Conservation (phyloP, 768 basidiomycete genomes). For the Xerocomellus dryophilus region DNA sequence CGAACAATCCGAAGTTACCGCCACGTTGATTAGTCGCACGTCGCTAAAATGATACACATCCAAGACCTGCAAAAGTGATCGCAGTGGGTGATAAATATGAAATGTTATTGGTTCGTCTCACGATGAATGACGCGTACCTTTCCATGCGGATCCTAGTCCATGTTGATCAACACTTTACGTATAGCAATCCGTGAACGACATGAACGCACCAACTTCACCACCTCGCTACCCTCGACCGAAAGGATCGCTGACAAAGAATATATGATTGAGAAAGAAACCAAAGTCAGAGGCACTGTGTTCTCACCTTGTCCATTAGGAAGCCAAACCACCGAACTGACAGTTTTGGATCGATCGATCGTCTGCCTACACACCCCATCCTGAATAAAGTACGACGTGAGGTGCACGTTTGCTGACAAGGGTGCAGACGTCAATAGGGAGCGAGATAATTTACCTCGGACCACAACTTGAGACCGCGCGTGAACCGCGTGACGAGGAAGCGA, state of each 20-base stretch:
- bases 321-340: conserved; percentile 49
- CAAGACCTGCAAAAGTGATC: conserved; percentile 29
- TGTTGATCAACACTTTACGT: neutral
- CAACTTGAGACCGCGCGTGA: conserved; percentile 46
- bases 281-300: neutral
- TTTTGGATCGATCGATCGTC: conserved; percentile 46
- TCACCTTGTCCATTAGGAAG: conserved; percentile 46
- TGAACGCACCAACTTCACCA: conserved; percentile 41
- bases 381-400: neutral
- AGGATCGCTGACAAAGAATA: conserved; percentile 38
- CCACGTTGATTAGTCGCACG: conserved; percentile 48
- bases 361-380: conserved; percentile 49
- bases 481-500: conserved; percentile 43
- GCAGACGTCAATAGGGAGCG: neutral
- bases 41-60: conserved; percentile 42
- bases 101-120: neutral
- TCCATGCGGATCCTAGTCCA: conserved; percentile 40
- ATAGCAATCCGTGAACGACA: neutral
- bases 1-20: conserved; percentile 43
- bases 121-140: conserved; percentile 23
- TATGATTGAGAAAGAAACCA: neutral
- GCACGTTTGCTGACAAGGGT: neutral
- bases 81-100: neutral
- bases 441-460: conserved; percentile 43
- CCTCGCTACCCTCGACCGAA: conserved; percentile 47